A percentile compares a stretch with the other conserved stretches of the same genome.
Conservation (phyloP, 306 rosid genomes). For the Betula pendula region DNA sequence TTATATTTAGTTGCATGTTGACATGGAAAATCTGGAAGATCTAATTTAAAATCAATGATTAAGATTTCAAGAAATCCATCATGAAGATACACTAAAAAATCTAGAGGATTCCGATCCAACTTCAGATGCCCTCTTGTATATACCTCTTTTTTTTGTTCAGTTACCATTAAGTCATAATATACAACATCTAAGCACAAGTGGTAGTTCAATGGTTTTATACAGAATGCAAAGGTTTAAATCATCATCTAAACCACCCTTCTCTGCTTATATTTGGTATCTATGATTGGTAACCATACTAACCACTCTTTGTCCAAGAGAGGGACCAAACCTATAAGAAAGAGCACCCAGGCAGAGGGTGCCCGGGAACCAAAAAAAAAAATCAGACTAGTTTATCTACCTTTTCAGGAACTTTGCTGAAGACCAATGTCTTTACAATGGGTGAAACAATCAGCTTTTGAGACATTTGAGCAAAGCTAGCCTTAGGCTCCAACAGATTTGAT, state of each 20-base stretch:
- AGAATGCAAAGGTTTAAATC: not conserved
- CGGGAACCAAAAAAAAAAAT: not conserved
- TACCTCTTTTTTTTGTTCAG: not conserved
- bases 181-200: not conserved
- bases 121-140: not conserved
- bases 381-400: conserved; percentile 48
- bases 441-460: conserved; percentile 94
- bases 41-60: no score
- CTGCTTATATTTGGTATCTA: not conserved
- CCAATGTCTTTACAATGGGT: conserved; percentile 89
- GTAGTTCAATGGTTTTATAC: not conserved
- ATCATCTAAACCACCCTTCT: not conserved
- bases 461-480: conserved; percentile 85
- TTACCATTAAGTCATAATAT: not conserved
- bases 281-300: not conserved
- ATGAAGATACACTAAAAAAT: no score
- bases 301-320: not conserved
- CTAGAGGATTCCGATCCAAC: no score
- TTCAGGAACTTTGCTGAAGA: conserved; percentile 93
- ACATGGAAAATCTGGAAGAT: no score
- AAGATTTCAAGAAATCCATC: no score
- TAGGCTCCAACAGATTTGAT: conserved; percentile 89
- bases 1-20: no score
- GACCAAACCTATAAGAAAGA: not conserved
- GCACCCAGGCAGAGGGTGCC: not conserved